Base-by-base conservation (phyloP, 192 early-diverging fungal species). In the Diversispora eburnea region DNA sequence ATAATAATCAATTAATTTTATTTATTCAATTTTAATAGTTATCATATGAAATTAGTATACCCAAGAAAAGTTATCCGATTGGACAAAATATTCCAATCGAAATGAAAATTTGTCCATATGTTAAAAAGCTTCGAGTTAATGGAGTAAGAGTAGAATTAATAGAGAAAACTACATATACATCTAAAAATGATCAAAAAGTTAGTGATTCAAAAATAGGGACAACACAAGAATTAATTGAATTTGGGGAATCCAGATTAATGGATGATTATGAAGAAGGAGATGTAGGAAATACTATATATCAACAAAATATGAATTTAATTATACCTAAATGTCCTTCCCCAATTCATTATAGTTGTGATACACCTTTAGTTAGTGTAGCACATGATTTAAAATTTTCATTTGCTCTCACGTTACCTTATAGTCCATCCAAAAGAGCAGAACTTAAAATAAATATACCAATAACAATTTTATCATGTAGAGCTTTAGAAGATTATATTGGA, bases 351-450 rank as follows among this genome's bases (percentile, higher is more conserved):
- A 55, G 51, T 39, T 51, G 67, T n/a, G 10, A 19, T 41, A 69
- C 52, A 5, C 51, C 67, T 4, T 69, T 69, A 54, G 42, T 69
- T 4, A 69, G 25, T 55, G 22, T 69, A n/a, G 7, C 64, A 25
- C 67, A 69, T 69, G 49, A 69, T 42, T 56, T 69, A 42, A 51
- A 55, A 69, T 69, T 69, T 39, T 17, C 49, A 41, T 69, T 69
- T 42, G 8, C 8, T 8, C 33, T 69, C 3, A 9, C 67, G 42
- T 51, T 55, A 69, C 67, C 67, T 19, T 25, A 52, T 17, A 13
- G 33, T 51, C 22, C 47, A 33, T 3, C n/a, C 13, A 51, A 55
- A 42, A 52, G n/a, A 42, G 67, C 67, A 4, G 67, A 55, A 55
- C 51, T 66, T 10, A 66, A 55, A 42, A 41, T 69, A n/a, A 69